Base-by-base conservation (phyloP, 495 filamentous ascomycete genomes). In the Lichina pygmaea region DNA sequence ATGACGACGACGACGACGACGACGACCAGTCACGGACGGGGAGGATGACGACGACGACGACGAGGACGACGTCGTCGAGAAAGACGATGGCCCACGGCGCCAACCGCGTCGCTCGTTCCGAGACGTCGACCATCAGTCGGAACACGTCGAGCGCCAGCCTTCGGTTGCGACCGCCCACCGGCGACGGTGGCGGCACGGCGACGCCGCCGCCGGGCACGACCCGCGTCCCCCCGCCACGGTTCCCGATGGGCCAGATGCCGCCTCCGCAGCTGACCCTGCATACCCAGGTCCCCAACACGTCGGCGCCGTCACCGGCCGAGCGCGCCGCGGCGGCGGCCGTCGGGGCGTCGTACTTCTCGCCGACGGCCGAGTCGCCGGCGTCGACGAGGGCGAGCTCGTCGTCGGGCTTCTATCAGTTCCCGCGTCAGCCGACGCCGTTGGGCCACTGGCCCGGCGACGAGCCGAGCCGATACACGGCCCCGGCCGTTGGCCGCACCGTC, bases 291-390 rank as follows among this genome's bases (percentile, higher is more conserved):
- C 46, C 60, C 43, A 40, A 55, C 49, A 41, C 55, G 51, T 46
- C 70, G 55, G 54, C 61, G 59, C 50, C 63, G 56, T 65, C 67
- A 46, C 60, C 76, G 30, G 56, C 57, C 41, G 69, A 75, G 47
- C 58, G 65, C 46, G 55, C 61, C 48, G 36, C 36, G 2, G 36
- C 36, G 36, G 73, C 78, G 42, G 41, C 57, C 56, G 30, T 43
- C 45, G 66, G 67, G 30, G 73, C 78, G 42, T 93, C 85, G 7
- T 94, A 93, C 56, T 97, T 97, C 57, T 94, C 86, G 0, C 89
- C 89, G 0, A 69, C 73, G 8, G 70, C 68, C 10, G 85, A 94
- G 47, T 86, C 85, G 1, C 84, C 89, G 15, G 71, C 67, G 10
- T 91, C 83, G 2, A 78, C 78, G 6, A 71, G 86, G 42, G 83